Percentiles rank a stretch among this genome's conserved stretches.
Evolutionary conservation across 805 yeast species (phyloP).

Genomic region (Suhomyces prunicola): DNA sequence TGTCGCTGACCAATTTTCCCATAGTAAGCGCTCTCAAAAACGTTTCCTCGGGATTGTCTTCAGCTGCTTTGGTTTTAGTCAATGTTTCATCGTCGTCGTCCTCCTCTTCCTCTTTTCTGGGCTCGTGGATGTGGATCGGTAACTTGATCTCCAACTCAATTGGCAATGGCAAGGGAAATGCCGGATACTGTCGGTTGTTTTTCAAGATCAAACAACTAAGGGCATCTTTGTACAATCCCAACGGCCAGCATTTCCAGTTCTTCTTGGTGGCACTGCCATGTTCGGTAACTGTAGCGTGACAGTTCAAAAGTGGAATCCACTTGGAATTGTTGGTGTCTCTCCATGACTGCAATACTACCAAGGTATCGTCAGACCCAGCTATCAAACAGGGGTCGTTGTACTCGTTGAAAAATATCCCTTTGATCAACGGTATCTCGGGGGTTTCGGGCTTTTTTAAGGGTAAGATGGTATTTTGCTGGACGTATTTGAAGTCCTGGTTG

Average conservation of each 20-base stretch:
- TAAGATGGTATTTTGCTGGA: slow-evolving; percentile 38
- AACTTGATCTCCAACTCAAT: slow-evolving; percentile 69
- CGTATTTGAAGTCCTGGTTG: slow-evolving; percentile 36
- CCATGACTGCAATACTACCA: slow-evolving; percentile 75
- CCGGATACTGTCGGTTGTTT: slow-evolving; percentile 63
- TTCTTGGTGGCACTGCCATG: slow-evolving; percentile 48
- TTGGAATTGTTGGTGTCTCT: slow-evolving; percentile 68
- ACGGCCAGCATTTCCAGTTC: slow-evolving; percentile 79
- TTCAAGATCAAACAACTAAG: slow-evolving; percentile 73
- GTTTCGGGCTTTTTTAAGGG: slow-evolving; percentile 25
- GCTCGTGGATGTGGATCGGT: slow-evolving; percentile 46
- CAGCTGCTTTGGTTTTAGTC: slow-evolving; percentile 16
- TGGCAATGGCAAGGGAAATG: slow-evolving; percentile 81
- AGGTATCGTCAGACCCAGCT: slow-evolving; percentile 67
- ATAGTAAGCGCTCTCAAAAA: slow-evolving; percentile 57
- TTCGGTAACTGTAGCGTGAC: slow-evolving; percentile 42
- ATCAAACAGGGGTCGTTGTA: slow-evolving; percentile 88
- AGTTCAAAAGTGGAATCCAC: slow-evolving; percentile 84
- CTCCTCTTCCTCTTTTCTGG: slow-evolving; percentile 20
- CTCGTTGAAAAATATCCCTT: slow-evolving; percentile 78
- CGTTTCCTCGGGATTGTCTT: slow-evolving; percentile 56
- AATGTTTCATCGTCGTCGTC: slow-evolving; percentile 24
- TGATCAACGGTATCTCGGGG: slow-evolving; percentile 40
- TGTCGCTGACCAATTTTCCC: slow-evolving; percentile 61
- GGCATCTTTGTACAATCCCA: slow-evolving; percentile 69